Evolutionary conservation across 257 asterid species (phyloP).

Genomic region (Lavandula angustifolia): DNA sequence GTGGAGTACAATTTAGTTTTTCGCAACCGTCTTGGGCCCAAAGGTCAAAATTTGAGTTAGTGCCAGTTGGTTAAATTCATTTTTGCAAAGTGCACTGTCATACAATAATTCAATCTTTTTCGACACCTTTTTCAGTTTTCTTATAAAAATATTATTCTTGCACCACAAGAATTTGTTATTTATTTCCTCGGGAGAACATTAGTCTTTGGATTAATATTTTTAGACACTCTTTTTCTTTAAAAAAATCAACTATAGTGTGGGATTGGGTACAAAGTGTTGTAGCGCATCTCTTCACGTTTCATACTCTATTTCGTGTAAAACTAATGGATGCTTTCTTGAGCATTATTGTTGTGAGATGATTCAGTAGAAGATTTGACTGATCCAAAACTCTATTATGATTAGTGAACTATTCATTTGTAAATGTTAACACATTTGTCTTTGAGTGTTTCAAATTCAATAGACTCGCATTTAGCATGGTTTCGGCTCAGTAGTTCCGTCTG

Average conservation of each 20-base stretch:
- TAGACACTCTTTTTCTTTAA: not conserved
- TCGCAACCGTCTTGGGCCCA: not conserved
- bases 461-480: no score
- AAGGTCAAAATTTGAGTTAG: no score
- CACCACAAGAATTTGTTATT: slow-evolving; percentile 13
- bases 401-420: no score
- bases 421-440: no score
- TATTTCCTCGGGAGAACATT: not conserved
- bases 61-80: not conserved
- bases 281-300: not conserved
- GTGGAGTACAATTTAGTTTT: not conserved
- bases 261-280: slow-evolving; percentile 3
- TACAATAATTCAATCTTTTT: not conserved
- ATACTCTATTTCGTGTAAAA: slow-evolving; percentile 6
- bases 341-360: no score
- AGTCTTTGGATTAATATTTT: slow-evolving; percentile 2
- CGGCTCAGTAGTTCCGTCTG: no score
- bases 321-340: slow-evolving; percentile 9
- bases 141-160: not conserved
- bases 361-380: no score
- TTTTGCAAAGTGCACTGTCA: no score
- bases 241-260: not conserved
- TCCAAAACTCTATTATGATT: no score
- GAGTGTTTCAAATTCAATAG: no score
- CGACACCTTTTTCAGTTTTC: not conserved